Evolutionary conservation across 108 stramenopile species (phyloP), one percentile per base, ranked within the genome.

Genomic region (Cyclotella sp.): DNA sequence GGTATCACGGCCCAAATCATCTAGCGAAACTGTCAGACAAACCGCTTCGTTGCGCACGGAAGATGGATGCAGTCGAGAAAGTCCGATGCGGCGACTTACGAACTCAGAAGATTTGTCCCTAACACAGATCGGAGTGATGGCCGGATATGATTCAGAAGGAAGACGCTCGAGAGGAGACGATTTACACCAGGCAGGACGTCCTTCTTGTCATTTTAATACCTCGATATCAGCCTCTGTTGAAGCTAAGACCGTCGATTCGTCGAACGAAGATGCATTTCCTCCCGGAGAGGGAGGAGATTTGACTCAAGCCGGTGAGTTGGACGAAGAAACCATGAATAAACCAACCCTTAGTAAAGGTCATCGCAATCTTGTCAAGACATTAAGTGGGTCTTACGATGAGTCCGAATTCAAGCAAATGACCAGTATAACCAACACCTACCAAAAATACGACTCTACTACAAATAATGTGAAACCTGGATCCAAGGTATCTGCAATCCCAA

Each of bases 331-430:
- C 6, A 34, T 34, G 34, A 34, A 2, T 6, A 34, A 49, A 3
- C 47, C 47, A 49, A 49, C 47, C 47, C 1, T 12, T 5, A 61
- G 7, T 13, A 12, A 61, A 57, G 24, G 3, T 3, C 12, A 26
- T 12, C 8, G 55, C 8, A 26, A 5, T 26, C 55, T 26, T 26
- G 24, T 1, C 55, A 57, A 61, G 34, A 15, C 55, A 61, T 61
- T 30, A 14, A 30, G 13, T n/a, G 15, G 11, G 15, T 61, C 60
- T 15, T 61, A 39, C 30, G 45, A 64, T 45, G 63, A 64, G 45
- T 24, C 24, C 9, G 63, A 64, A 22, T 46, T 64, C 44, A 64
- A 46, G 22, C 63, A 46, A 46, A 64, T 64, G 63, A 13, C 43
- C 21, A 64, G 21, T 27, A 44, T 64, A 21, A 64, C 63, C 9